A percentile compares a stretch with the other conserved stretches of the same genome.
These are phyloP conservation scores for Boechera stricta DNA, from an alignment of 345 rosid genomes.

Conservation along the genomic window DNA sequence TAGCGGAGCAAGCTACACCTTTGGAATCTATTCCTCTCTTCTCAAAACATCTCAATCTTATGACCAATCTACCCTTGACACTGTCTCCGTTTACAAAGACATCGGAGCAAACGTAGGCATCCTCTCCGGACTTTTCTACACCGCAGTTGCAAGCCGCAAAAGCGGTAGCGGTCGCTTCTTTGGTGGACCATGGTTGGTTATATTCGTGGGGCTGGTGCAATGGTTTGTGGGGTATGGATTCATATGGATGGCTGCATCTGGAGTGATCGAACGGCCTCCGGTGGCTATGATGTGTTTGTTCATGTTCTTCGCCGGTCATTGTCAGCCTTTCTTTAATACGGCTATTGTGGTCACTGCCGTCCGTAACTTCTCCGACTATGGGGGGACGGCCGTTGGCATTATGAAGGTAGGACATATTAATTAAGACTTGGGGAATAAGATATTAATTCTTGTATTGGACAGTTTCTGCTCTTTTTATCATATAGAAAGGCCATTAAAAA, in stretches of 20 bases:
- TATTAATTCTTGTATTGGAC: slow-evolving; percentile 1
- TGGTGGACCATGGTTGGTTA: slow-evolving; percentile 78
- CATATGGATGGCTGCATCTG: slow-evolving; percentile 89
- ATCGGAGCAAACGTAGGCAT: slow-evolving; percentile 86
- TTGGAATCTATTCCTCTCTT: slow-evolving; percentile 75
- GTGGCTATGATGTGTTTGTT: slow-evolving; percentile 78
- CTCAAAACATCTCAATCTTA: slow-evolving; percentile 84
- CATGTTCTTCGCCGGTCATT: slow-evolving; percentile 74
- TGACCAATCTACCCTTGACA: slow-evolving; percentile 91
- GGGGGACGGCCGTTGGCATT: slow-evolving; percentile 89
- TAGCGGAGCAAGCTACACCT: slow-evolving; percentile 79
- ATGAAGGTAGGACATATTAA: slow-evolving; percentile 61
- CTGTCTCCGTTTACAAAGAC: slow-evolving; percentile 91
- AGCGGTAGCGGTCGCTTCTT: slow-evolving; percentile 41
- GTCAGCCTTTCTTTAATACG: slow-evolving; percentile 78
- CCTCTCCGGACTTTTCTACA: slow-evolving; percentile 82
- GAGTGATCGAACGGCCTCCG: slow-evolving; percentile 66
- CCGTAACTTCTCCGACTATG: slow-evolving; percentile 64
- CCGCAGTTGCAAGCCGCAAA: slow-evolving; percentile 51
- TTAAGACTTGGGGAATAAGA: not conserved
- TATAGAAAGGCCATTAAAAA: not conserved
- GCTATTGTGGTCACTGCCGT: slow-evolving; percentile 76
- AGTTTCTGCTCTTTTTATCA: not conserved
- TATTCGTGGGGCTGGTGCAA: slow-evolving; percentile 66
- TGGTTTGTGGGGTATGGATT: slow-evolving; percentile 71